Conservation (phyloP, 192 early-diverging fungal species). For the Geosiphon pyriformis region DNA sequence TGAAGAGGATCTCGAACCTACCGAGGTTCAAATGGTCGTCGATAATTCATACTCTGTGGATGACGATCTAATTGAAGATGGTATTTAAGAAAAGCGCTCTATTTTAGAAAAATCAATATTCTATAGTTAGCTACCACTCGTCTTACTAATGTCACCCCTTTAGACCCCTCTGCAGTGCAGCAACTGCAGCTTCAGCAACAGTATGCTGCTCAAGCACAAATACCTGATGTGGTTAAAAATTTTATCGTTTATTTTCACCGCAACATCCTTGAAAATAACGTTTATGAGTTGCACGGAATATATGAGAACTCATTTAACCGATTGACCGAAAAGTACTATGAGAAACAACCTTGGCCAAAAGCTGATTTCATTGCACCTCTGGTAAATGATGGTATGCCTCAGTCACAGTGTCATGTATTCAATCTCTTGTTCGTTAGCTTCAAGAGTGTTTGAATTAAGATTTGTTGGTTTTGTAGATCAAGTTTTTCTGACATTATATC, state of each 20-base stretch:
- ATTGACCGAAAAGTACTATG: conserved; percentile 87
- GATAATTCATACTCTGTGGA: too few species aligned
- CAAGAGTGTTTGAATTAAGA: not conserved
- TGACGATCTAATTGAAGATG: too few species aligned
- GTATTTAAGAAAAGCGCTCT: too few species aligned
- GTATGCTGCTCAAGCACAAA: conserved; percentile 34
- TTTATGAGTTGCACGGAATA: conserved; percentile 78
- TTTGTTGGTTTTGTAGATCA: conserved; percentile 48
- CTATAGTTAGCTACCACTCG: too few species aligned
- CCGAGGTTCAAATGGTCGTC: too few species aligned
- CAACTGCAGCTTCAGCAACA: conserved; percentile 27
- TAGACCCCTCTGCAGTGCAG: conserved; percentile 13
- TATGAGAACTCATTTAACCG: conserved; percentile 90
- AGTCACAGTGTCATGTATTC: not conserved
- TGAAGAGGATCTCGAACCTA: too few species aligned
- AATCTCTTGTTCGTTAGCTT: not conserved
- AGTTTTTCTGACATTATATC: conserved; percentile 90
- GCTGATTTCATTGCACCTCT: conserved; percentile 74
- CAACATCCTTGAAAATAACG: conserved; percentile 72
- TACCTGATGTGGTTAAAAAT: conserved; percentile 80
- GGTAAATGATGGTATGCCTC: conserved; percentile 70
- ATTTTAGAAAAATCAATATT: too few species aligned
- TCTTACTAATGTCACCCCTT: too few species aligned
- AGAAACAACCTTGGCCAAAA: conserved; percentile 86
- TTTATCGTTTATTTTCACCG: conserved; percentile 80